A percentile compares a stretch with the other conserved stretches of the same genome.
phyloP scores from a whole-genome alignment of 306 rosid species.

The Alnus glutinosa region DNA sequence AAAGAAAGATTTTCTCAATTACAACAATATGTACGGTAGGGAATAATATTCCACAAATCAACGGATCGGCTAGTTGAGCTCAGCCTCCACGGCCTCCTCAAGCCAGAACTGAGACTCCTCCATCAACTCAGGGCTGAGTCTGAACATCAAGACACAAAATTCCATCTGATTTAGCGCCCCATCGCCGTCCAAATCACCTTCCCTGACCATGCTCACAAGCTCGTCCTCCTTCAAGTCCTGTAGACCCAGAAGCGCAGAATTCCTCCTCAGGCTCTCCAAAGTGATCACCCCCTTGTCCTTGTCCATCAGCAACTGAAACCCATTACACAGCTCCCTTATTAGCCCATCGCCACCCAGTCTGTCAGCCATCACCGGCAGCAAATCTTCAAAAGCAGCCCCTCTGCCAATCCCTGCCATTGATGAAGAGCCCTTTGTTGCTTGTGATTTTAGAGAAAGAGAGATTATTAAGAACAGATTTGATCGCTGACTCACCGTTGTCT shows the following conservation, averaged over 20 bases:
- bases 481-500: background rate
- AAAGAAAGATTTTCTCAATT: too few species aligned
- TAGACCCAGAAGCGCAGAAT: conserved; percentile 63
- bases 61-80: background rate
- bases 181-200: conserved; percentile 84
- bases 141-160: conserved; percentile 94
- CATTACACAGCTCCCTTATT: conserved; percentile 79
- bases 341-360: conserved; percentile 86
- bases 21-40: too few species aligned
- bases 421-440: too few species aligned
- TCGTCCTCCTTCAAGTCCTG: conserved; percentile 74
- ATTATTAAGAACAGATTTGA: background rate
- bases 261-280: conserved; percentile 60
- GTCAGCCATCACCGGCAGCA: conserved; percentile 76
- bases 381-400: conserved; percentile 54
- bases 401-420: conserved; percentile 45
- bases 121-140: conserved; percentile 86
- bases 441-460: background rate
- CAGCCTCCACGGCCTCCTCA: conserved; percentile 49
- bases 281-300: conserved; percentile 74
- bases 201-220: conserved; percentile 68
- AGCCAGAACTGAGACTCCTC: conserved; percentile 66
- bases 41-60: too few species aligned
- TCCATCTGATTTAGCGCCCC: conserved; percentile 81
- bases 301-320: conserved; percentile 78